phyloP scores from a whole-genome alignment of 257 asterid species.

The Solanum medicagineum region DNA sequence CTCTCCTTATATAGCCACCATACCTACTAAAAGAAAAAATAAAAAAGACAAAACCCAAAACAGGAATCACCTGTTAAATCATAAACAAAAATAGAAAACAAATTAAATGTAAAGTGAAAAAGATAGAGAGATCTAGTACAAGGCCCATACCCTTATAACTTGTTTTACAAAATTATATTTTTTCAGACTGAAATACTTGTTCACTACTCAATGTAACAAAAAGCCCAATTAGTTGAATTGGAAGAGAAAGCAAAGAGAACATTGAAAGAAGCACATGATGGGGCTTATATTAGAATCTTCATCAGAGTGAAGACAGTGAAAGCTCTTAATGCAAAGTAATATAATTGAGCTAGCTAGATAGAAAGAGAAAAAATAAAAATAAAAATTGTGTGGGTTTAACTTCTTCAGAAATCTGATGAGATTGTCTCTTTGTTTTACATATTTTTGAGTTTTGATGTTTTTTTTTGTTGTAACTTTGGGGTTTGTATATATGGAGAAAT shows the following conservation, averaged over 20 bases:
- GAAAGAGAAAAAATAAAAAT: conserved; percentile 4
- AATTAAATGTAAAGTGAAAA: conserved; percentile 37
- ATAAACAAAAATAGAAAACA: conserved; percentile 35
- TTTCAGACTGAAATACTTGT: conserved; percentile 19
- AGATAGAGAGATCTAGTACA: conserved; percentile 2
- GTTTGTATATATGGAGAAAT: conserved; percentile 9
- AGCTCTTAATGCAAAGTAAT: conserved; percentile 36
- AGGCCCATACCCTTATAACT: conserved; percentile 40
- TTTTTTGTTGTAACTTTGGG: not conserved
- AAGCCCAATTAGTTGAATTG: conserved; percentile 3
- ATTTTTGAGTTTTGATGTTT: conserved; percentile 4
- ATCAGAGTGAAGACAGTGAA: conserved; percentile 27
- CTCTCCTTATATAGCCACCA: conserved; percentile 12
- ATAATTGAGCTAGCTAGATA: not conserved
- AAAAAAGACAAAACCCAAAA: conserved; percentile 42
- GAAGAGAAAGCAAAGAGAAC: conserved; percentile 50
- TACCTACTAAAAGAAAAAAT: conserved; percentile 15
- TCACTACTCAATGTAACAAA: conserved; percentile 17
- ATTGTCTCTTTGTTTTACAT: conserved; percentile 27
- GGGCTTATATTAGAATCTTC: conserved; percentile 46
- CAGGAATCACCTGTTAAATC: conserved; percentile 71
- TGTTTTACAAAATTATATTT: not conserved
- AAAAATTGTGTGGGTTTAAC: conserved; percentile 1
- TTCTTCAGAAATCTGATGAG: conserved; percentile 25
- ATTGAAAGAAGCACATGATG: conserved; percentile 54